Evolutionary conservation across 2,329 filamentous ascomycete genomes (phyloP), one percentile per base, ranked within the genome.

Genomic region (Colletotrichum viniferum): DNA sequence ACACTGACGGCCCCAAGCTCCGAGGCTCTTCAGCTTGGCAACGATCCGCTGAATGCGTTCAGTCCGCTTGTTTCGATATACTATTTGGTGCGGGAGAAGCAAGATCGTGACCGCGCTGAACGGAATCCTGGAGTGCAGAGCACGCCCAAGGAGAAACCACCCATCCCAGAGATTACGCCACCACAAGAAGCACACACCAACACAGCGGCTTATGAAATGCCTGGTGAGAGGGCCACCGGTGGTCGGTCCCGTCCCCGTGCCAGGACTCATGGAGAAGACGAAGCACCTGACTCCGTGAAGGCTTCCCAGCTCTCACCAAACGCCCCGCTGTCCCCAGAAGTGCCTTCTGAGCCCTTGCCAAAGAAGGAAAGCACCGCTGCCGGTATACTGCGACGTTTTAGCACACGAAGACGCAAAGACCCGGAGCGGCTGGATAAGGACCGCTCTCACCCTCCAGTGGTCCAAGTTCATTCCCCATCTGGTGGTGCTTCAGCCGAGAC

Each of bases 71-170:
- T 98, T 9, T 98, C 97, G 2, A 93, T 99, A 16, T 99, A 99
- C 84, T 98, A 98, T 81, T 90, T 99, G 4, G 97, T 98, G n/a
- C 93, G 92, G 79, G 97, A 99, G 86, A 98, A 98, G 86, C 92
- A 95, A 77, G 95, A 97, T 65, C 92, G 95, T 43, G 96, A 98
- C 80, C 87, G 87, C 69, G 77, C 81, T 32, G 85, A 88, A 43
- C 74, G 86, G 28, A 87, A 58, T 86, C 92, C 28, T 87, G 88
- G 56, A 89, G 94, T 62, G 79, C 83, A 18, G 64, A 80, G 18
- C 75, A 81, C 10, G 9, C 77, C 82, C 67, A 87, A 85, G 63
- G 85, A 85, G 77, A 86, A 88, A 32, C 85, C 86, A 10, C 80
- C 85, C 0, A 87, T 97, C 77, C 93, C 94, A 2, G 95, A 97